Base-by-base conservation (phyloP, 2,329 filamentous ascomycete genomes). In the Aspergillus novoparasiticus region DNA sequence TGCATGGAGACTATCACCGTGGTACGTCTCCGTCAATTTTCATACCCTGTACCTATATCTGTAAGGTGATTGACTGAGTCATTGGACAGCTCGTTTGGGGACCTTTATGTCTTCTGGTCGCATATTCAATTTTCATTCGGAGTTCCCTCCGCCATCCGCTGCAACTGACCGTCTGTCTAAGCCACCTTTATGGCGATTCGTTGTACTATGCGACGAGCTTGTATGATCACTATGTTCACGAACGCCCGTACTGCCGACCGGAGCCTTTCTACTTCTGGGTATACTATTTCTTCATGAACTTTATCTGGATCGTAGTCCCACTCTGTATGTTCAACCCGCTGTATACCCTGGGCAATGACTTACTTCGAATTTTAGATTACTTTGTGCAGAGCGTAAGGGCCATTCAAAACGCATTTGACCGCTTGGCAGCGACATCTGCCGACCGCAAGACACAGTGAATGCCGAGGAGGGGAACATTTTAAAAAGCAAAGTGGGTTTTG, bases 1-100 rank as follows among this genome's bases (percentile, higher is more conserved):
- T 94, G 91, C 76, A 89, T 96, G 77, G 93, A 97, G 82, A 87
- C 85, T 21, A 87, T 96, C 66, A 96, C 93, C 1, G 88, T 88
- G 48, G 90, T 94, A 79, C 72, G 88, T 78, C 46, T 30, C 48
- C 23, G 23, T 30, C 28, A 39, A 34, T 21, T 11, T n/a, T 36
- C 11, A 16, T 46, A 6, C 8, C 5, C 1, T 26, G 14, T 19
- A 34, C 32, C 34, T 36, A 46, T 55, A 23, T 14, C 11, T 55
- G 19, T 30, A 53, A 30, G 28, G n/a, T n/a, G 12, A 21, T 36
- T 59, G 54, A 61, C 51, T 26, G 21, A 58, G 51, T 50, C 63
- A 54, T 14, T 53, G 16, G 9, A 43, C 61, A 87, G 85, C 73
- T 83, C 32, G 79, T 81, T 69, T 89, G 87, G 87, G 87, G 87